Base-by-base conservation (phyloP, 306 rosid genomes). In the Rosa rugosa region DNA sequence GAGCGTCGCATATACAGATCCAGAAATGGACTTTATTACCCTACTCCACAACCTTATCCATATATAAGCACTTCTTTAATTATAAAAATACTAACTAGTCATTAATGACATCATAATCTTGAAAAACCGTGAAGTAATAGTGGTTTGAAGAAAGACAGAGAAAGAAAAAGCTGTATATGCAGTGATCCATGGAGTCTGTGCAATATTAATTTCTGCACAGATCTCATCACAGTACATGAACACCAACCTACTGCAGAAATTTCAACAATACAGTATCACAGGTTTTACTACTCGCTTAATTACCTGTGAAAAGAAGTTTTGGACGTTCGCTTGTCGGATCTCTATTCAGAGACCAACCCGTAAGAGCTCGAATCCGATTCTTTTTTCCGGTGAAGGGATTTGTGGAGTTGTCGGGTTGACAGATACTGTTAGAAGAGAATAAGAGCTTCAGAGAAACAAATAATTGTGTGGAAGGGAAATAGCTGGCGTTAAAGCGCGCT, bases 401-500 rank as follows among this genome's bases (percentile, higher is more conserved):
- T 45, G 73, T 49, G 44, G 60, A 57, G 72, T n/a, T 27, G 62
- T 31, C 36, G 46, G 8, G 8, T 44, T 44, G 46, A 57, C 42
- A 69, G 81, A 54, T 18, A 13, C 69, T 20, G 59, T 5, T 6
- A 66, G 23, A 66, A 38, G 71, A 40, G 71, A 66, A 40, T 38
- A 66, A 17, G 27, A 66, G 71, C 47, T 66, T 34, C 71, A 66
- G 71, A 38, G 71, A 40, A 11, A 57, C 47, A 40, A 66, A 66
- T 66, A 66, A 66, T 66, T 66, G 71, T 84, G 90, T 69, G 41
- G 20, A 73, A 68, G 72, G 68, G 20, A 53, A 69, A 79, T 17
- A 27, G 77, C 77, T 71, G 83, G 82, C 69, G 79, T 76, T 46
- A 76, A 74, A 42, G 70, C n/a, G n/a, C n/a, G n/a, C 69, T 51